Evolutionary conservation across 2,329 filamentous ascomycete species (phyloP), one percentile per base, ranked within the genome.

Genomic region (Penicillium sp.): DNA sequence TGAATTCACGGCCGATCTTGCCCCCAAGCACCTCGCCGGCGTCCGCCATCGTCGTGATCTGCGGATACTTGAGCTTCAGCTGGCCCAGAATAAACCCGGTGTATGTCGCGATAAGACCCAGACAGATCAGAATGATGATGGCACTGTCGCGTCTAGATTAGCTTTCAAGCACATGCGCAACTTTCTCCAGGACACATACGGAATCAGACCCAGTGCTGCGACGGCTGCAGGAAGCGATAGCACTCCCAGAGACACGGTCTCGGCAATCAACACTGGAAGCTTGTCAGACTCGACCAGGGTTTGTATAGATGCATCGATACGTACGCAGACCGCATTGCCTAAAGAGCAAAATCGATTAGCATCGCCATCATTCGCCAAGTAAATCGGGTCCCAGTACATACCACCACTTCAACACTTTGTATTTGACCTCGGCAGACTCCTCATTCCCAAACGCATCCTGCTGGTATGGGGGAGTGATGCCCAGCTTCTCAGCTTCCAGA

Each of bases 11-110:
- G 1, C 80, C 81, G 26, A 77, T 67, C 13, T 64, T 68, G 7
- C 84, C 84, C 42, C 73, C 71, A 34, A 87, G 68, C 33, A 86
- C 69, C 30, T 75, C 69, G 2, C 81, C 83, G 10, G 80, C 83
- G 53, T 87, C 84, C 15, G 81, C 80, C 58, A 86, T 85, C 54
- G 79, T 81, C 28, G 77, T 74, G 34, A 86, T 73, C 10, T 79
- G 66, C 2, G 82, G 81, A 53, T 76, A 74, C 29, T 59, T 64
- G 38, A 74, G 60, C 51, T 78, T 79, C 64, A 81, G 79, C 52
- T 79, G 74, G 13, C 76, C 79, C 33, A 83, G 73, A 4, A 81
- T 71, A 51, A 74, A 80, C 31, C 79, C 78, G 2, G 78, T 80
- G 54, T 81, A 82, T n/a, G 73, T 77, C 2, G 79, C 71, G 7